Evolutionary conservation across 2,329 filamentous ascomycete genomes (phyloP), one percentile per base, ranked within the genome.

Genomic region (Tolypocladium sp.): DNA sequence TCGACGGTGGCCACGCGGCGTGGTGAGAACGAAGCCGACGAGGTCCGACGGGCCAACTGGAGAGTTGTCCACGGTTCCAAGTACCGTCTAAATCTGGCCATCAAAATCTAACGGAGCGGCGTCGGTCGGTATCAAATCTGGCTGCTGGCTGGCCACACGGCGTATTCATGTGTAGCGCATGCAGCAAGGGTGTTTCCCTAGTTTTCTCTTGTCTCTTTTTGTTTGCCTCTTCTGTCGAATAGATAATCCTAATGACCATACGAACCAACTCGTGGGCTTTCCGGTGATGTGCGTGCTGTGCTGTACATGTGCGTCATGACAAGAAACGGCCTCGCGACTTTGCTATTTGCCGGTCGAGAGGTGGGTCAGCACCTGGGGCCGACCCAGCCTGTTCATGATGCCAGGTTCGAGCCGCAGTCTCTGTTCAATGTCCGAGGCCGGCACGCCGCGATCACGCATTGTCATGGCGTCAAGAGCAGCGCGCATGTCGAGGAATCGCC

Each of bases 1-100:
- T 91, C 55, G 88, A 91, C 67, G 88, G 88, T 13, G 88, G 88
- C 0, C 88, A 91, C 68, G 71, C 76, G 46, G 81, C 82, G 22
- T 86, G 83, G 83, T 86, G 74, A 71, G 22, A 4, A 20, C 25
- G 20, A 46, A 8, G 20, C 17, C 15, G 58, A 52, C 40, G 15
- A 46, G 33, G 30, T n/a, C 25, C n/a, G 8, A 17, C 15, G 9
- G 49, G 9, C 30, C 49, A 22, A n/a, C 20, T 7, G 49, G 46
- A 9, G 30, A 5, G 20, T 12, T 20, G 17, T 20, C 38, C 38
- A 3, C 38, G 38, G 15, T 17, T 20, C 38, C 38, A 8, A 17
- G 17, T 20, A 40, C 15, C 15, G 27, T n/a, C 20, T 5, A 2
- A 22, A 4, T 52, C 12, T 35, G 30, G 7, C 5, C 20, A 35